A percentile compares a stretch with the other conserved stretches of the same genome.
Evolutionary conservation across 1,284 basidiomycete genomes (phyloP).

Genomic region (Sanghuangporus weigelae): DNA sequence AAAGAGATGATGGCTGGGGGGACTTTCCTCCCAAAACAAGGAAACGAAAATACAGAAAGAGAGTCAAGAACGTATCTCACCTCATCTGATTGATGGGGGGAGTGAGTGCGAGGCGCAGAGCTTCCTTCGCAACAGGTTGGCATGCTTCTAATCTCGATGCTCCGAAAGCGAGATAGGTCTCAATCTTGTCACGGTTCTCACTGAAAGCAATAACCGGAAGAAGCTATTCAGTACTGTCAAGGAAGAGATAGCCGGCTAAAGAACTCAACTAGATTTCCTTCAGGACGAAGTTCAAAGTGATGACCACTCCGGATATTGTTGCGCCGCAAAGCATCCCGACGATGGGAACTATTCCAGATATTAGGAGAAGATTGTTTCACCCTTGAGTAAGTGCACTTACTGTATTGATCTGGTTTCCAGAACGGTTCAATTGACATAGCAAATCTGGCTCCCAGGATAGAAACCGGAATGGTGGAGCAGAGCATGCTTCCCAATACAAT

Average conservation of each 20-base stretch:
- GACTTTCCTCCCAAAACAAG: neutral
- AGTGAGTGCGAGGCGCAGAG: slow-evolving; percentile 71
- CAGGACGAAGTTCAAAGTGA: slow-evolving; percentile 60
- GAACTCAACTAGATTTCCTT: slow-evolving; percentile 57
- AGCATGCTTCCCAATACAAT: slow-evolving; percentile 66
- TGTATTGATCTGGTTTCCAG: slow-evolving; percentile 78
- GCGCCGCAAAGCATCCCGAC: slow-evolving; percentile 86
- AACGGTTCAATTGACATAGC: slow-evolving; percentile 75
- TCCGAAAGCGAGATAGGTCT: slow-evolving; percentile 80
- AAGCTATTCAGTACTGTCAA: neutral
- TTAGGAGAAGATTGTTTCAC: neutral
- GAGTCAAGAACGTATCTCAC: slow-evolving; percentile 32
- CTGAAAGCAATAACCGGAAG: slow-evolving; percentile 29
- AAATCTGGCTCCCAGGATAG: slow-evolving; percentile 70
- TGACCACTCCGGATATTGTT: slow-evolving; percentile 70
- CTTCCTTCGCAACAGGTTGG: slow-evolving; percentile 69
- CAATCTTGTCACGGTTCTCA: slow-evolving; percentile 78
- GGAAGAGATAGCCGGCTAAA: too few relatives aligned
- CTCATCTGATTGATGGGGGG: slow-evolving; percentile 85
- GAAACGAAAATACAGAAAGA: neutral
- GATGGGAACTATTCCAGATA: slow-evolving; percentile 57
- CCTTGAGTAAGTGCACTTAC: slow-evolving; percentile 34
- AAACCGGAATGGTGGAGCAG: slow-evolving; percentile 73
- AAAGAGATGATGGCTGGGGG: neutral
- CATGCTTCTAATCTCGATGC: slow-evolving; percentile 77